A percentile compares a stretch with the other conserved stretches of the same genome.
phyloP scores from a whole-genome alignment of 2,329 filamentous ascomycete species.

The Diaporthe nobilis region DNA sequence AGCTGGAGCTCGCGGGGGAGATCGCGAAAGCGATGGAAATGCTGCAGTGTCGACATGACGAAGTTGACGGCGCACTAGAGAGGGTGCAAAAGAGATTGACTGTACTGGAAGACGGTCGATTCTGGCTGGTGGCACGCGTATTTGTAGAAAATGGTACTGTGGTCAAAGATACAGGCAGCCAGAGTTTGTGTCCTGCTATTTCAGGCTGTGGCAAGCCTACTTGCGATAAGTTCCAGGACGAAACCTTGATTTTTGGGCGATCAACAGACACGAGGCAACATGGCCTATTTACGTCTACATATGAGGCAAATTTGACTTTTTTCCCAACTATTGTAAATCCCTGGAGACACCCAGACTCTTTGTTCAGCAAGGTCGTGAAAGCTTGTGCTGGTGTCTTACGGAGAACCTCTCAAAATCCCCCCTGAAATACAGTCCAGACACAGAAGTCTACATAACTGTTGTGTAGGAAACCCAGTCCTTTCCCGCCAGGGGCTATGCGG shows the following conservation, averaged over 20 bases:
- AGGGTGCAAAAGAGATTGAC: background rate
- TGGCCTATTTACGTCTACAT: too few relatives aligned
- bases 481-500: too few relatives aligned
- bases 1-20: conserved; percentile 4
- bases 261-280: too few relatives aligned
- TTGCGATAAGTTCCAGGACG: background rate
- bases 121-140: conserved; percentile 50
- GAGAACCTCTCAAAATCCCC: too few relatives aligned
- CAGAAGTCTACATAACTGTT: too few relatives aligned
- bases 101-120: background rate
- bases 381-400: too few relatives aligned
- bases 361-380: too few relatives aligned
- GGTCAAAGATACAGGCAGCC: background rate
- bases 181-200: background rate
- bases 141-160: background rate
- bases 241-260: background rate
- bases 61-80: background rate
- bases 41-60: background rate
- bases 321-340: too few relatives aligned
- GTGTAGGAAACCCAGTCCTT: too few relatives aligned
- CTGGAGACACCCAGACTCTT: too few relatives aligned
- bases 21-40: background rate
- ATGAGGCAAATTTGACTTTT: too few relatives aligned
- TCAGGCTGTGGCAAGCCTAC: background rate
- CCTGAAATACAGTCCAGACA: too few relatives aligned